phyloP scores from a whole-genome alignment of 768 basidiomycete species.

The Boletus pseudo-olivaceus region DNA sequence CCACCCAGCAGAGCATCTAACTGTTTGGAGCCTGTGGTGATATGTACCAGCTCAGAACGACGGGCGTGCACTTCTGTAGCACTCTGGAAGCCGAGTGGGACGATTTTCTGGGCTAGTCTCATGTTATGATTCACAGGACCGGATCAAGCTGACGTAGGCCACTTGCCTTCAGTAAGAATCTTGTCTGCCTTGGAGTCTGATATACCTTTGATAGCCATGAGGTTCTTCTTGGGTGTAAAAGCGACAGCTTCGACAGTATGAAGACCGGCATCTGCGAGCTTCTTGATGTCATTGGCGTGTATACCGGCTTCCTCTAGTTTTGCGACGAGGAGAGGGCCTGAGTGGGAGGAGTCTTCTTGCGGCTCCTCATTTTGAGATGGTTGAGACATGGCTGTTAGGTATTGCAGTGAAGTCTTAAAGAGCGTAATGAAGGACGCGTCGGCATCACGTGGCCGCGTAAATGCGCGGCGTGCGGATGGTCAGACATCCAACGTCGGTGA shows the following conservation, averaged over 20 bases:
- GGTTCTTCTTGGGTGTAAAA: constrained; percentile 91
- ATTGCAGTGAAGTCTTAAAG: background rate
- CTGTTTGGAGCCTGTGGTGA: constrained; percentile 95
- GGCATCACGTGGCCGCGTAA: constrained; percentile 33
- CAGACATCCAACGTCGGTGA: constrained; percentile 2
- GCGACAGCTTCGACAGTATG: constrained; percentile 95
- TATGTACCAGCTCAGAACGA: constrained; percentile 90
- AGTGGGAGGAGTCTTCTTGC: constrained; percentile 51
- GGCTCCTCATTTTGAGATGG: constrained; percentile 48
- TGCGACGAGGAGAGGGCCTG: constrained; percentile 79
- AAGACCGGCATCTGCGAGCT: constrained; percentile 86
- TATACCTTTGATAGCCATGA: constrained; percentile 92
- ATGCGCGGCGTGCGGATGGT: too few species aligned
- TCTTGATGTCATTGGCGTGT: constrained; percentile 88
- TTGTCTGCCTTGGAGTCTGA: constrained; percentile 97
- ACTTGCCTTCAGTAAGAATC: constrained; percentile 84
- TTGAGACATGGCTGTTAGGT: constrained; percentile 38
- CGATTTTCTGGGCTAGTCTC: constrained; percentile 81
- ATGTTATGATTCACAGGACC: constrained; percentile 6
- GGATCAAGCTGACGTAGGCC: background rate
- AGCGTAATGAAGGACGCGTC: constrained; percentile 21
- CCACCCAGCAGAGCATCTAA: constrained; percentile 94
- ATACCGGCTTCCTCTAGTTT: constrained; percentile 90
- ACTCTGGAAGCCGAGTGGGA: constrained; percentile 96
- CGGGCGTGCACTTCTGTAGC: constrained; percentile 97